Evolutionary conservation across 345 rosid genomes (phyloP), one percentile per base, ranked within the genome.

Genomic region (Pugionium dolabratum): DNA sequence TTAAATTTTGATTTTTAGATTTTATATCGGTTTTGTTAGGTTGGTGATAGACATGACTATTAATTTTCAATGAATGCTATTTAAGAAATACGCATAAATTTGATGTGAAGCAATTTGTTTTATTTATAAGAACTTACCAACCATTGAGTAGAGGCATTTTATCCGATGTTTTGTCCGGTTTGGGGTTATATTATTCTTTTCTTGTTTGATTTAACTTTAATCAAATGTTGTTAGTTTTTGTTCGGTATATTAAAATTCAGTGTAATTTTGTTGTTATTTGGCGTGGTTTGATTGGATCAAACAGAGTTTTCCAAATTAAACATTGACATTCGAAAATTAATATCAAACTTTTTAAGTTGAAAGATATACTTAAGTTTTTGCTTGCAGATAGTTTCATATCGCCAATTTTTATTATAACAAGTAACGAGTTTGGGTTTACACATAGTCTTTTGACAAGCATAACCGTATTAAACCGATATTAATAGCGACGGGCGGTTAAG

Each of bases 391-490:
- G 18, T 18, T 18, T 18, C 18, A 18, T 18, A 18, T 18, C 18
- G 18, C 18, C 18, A 18, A 18, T 18, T 18, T 18, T 18, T 18
- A 18, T 18, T 18, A 18, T 18, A 18, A 18, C 18, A 18, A 18
- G 18, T 18, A 18, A 18, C 18, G 18, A 18, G 18, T 18, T 50
- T 27, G 6, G 18, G 6, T 8, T 33, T 18, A 18, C 18, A 18
- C 9, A 47, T 50, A 7, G 10, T 26, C 10, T 42, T 26, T 31
- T 27, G 1, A 49, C 5, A 7, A 42, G 34, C 9, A n/a, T 4
- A 53, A 54, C 68, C 60, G 45, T 7, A 28, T 25, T 37, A 25
- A 71, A 70, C 55, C 62, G 41, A 18, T 18, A 18, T 0, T 4
- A 2, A 47, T 31, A 18, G 47, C 31, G 1, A 46, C 29, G 46